Evolutionary conservation across 1,284 basidiomycete genomes (phyloP).

Genomic region (Trichosporon asahii): DNA sequence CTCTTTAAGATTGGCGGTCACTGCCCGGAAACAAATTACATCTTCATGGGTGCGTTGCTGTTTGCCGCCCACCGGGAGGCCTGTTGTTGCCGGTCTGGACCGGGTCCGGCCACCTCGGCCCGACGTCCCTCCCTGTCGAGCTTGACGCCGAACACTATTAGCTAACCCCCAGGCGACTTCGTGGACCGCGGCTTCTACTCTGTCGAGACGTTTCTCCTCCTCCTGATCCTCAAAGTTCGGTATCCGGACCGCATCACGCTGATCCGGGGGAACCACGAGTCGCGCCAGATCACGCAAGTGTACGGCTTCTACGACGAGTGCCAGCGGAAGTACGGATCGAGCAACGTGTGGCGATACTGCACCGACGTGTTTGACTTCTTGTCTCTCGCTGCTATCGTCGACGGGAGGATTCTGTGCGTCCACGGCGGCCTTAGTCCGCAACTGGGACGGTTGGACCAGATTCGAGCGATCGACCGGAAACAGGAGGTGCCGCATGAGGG

Average conservation of each 20-base stretch:
- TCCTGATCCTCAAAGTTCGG: slow-evolving; percentile 92
- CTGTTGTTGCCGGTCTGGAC: not conserved
- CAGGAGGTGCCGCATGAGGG: slow-evolving; percentile 99
- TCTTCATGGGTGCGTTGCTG: slow-evolving; percentile 82
- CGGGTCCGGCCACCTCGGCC: not conserved
- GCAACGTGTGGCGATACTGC: slow-evolving; percentile 95
- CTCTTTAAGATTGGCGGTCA: slow-evolving; percentile 92
- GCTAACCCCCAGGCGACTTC: slow-evolving; percentile 66
- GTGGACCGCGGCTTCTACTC: slow-evolving; percentile 96
- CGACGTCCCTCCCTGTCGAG: too few species aligned
- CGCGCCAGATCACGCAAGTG: slow-evolving; percentile 97
- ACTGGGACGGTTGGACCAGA: slow-evolving; percentile 83
- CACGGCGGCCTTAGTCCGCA: slow-evolving; percentile 92
- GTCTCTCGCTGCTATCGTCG: slow-evolving; percentile 88
- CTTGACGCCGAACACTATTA: too few species aligned
- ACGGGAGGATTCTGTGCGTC: slow-evolving; percentile 87
- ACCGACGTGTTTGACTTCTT: slow-evolving; percentile 99
- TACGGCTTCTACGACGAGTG: slow-evolving; percentile 99
- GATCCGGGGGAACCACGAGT: slow-evolving; percentile 97
- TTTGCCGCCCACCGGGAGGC: not conserved
- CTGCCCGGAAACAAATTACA: slow-evolving; percentile 94
- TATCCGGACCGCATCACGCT: slow-evolving; percentile 97
- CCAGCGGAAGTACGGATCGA: slow-evolving; percentile 65
- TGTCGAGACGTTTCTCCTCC: slow-evolving; percentile 92
- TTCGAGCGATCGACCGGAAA: slow-evolving; percentile 90